Evolutionary conservation across 2,329 filamentous ascomycete genomes (phyloP).

Genomic region (Dactylella cylindrospora): DNA sequence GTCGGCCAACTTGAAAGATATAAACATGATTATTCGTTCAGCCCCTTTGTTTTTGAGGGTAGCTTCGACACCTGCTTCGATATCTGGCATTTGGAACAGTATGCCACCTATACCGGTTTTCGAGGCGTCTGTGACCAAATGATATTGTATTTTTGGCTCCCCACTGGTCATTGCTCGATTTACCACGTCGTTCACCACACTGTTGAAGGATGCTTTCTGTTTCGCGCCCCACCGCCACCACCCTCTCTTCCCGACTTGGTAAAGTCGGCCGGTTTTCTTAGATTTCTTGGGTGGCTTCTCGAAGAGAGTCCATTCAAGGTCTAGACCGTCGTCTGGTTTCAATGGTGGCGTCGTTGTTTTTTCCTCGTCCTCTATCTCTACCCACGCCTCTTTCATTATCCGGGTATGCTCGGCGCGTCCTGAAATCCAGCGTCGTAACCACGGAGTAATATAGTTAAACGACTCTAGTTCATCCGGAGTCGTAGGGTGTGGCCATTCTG

Average conservation of each 20-base stretch:
- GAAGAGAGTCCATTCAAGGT: background rate
- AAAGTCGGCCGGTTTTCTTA: no score
- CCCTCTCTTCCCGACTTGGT: no score
- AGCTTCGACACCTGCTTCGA: background rate
- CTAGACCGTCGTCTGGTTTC: background rate
- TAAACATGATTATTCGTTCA: constrained; percentile 8
- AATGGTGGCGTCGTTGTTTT: background rate
- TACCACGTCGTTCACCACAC: background rate
- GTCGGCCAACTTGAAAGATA: background rate
- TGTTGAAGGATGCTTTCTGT: background rate
- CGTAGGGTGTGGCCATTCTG: background rate
- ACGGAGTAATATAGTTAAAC: background rate
- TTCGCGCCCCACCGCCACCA: no score
- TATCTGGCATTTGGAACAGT: background rate
- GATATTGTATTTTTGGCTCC: no score
- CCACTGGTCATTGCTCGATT: no score
- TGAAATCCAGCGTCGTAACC: background rate
- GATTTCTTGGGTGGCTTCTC: no score
- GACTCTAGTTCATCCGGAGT: background rate
- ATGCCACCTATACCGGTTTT: background rate
- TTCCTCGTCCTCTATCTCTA: background rate
- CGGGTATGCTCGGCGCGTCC: background rate
- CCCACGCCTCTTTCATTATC: background rate
- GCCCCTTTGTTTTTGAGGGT: background rate
- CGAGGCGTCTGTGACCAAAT: background rate